These are phyloP conservation scores for Myrica gale DNA, from an alignment of 306 rosid genomes.

Conservation along the genomic window DNA sequence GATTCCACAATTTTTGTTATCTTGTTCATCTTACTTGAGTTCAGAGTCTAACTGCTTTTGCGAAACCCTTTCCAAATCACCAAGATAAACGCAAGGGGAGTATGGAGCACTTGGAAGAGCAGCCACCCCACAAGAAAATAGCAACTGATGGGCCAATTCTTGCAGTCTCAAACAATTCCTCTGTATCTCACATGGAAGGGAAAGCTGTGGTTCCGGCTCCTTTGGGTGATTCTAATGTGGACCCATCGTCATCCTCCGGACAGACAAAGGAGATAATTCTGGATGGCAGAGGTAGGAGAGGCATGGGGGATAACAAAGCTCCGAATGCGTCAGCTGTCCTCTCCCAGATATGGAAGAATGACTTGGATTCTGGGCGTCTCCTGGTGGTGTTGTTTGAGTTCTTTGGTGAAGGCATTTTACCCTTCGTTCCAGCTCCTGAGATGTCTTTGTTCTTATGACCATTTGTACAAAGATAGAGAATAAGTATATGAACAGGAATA, in stretches of 20 bases:
- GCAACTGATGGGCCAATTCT: constrained; percentile 32
- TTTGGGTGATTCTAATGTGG: constrained; percentile 18
- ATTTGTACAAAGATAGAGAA: neutral
- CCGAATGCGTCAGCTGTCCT: constrained; percentile 50
- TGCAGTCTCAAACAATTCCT: constrained; percentile 9
- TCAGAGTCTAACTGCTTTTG: neutral
- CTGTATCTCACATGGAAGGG: constrained; percentile 29
- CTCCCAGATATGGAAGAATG: constrained; percentile 70
- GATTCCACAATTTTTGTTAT: too few relatives aligned
- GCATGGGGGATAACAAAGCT: constrained; percentile 25
- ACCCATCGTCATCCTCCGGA: constrained; percentile 25
- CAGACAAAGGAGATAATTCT: constrained; percentile 10
- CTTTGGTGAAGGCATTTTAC: constrained; percentile 65
- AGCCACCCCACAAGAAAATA: constrained; percentile 36
- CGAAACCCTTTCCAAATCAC: neutral
- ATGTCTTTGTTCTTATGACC: constrained; percentile 56
- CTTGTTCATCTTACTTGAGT: neutral
- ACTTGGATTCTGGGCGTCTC: constrained; percentile 62
- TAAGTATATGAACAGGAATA: neutral
- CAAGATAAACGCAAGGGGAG: constrained; percentile 38
- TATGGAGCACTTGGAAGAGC: constrained; percentile 26
- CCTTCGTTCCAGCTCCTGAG: constrained; percentile 65
- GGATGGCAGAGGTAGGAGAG: constrained; percentile 21
- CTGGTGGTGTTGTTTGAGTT: constrained; percentile 47
- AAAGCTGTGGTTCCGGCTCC: constrained; percentile 16